Conservation (phyloP, 202 grass and related monocot genomes). For the Zizania palustris region DNA sequence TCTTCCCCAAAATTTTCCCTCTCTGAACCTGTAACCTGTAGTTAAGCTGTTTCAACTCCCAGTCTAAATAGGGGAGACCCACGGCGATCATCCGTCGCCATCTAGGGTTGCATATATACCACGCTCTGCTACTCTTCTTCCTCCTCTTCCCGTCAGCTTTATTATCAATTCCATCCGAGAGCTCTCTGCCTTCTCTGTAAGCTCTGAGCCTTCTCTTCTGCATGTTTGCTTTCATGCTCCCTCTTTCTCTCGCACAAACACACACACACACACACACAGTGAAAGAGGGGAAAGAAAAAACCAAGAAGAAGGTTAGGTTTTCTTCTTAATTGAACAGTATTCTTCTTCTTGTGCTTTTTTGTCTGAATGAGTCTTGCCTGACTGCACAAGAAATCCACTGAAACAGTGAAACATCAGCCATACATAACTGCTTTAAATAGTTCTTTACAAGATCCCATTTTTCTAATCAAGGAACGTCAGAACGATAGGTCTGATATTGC, state of each 20-base stretch:
- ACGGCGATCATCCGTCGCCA: not conserved
- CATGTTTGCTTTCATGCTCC: not conserved
- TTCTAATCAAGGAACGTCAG: conserved; percentile 18
- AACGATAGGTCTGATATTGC: not conserved
- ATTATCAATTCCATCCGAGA: conserved; percentile 16
- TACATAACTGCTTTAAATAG: not conserved
- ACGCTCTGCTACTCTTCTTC: conserved; percentile 9
- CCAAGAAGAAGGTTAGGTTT: not conserved
- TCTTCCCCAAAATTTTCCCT: not conserved
- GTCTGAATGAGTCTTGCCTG: not conserved
- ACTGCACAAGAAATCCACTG: conserved; percentile 27
- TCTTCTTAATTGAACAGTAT: no score
- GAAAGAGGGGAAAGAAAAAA: not conserved
- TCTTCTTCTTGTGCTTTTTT: no score
- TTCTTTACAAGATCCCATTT: conserved; percentile 17
- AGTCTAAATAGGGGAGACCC: not conserved
- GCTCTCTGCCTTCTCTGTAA: conserved; percentile 23
- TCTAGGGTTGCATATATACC: conserved; percentile 36
- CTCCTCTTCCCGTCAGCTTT: conserved; percentile 7
- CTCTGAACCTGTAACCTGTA: conserved; percentile 22
- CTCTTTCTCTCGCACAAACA: not conserved
- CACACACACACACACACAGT: not conserved
- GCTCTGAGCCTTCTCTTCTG: not conserved
- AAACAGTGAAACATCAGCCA: not conserved
- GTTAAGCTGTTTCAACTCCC: conserved; percentile 11